These are phyloP conservation scores for Colletotrichum sp. DNA, from an alignment of 2,329 filamentous ascomycete genomes.

Conservation along the genomic window DNA sequence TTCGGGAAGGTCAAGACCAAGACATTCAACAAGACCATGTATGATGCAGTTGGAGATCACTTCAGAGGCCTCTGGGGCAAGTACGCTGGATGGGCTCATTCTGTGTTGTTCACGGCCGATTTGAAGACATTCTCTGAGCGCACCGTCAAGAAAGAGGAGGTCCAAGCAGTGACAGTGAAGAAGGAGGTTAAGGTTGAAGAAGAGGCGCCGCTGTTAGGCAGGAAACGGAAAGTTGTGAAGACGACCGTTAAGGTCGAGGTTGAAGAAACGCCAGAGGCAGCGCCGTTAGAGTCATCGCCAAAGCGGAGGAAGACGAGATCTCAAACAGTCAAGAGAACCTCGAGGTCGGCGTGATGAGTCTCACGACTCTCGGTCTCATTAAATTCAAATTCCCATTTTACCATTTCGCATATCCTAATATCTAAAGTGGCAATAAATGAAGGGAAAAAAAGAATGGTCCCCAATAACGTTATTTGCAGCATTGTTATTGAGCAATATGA, in stretches of 20 bases:
- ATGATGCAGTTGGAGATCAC: conserved; percentile 88
- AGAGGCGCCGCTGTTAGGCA: conserved; percentile 20
- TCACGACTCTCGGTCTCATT: neutral
- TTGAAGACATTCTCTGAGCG: conserved; percentile 82
- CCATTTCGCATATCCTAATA: neutral
- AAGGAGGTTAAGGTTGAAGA: conserved; percentile 34
- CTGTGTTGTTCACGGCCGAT: conserved; percentile 94
- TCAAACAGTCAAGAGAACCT: neutral
- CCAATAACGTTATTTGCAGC: neutral
- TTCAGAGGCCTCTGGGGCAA: conserved; percentile 90
- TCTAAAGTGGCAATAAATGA: neutral
- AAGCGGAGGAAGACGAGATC: conserved; percentile 21
- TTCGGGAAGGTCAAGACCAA: conserved; percentile 85
- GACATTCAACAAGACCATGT: conserved; percentile 86
- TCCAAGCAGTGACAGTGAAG: conserved; percentile 22
- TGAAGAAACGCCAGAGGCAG: neutral
- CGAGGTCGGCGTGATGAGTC: neutral
- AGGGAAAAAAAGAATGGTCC: neutral
- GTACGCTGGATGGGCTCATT: conserved; percentile 97
- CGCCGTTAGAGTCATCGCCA: neutral
- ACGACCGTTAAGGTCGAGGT: conserved; percentile 22
- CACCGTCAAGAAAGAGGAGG: conserved; percentile 36
- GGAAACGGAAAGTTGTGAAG: conserved; percentile 22
- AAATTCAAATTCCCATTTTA: neutral
- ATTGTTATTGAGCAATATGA: neutral